Evolutionary conservation across 176 grass and related monocot genomes (phyloP), one percentile per base, ranked within the genome.

Genomic region (Carex pumila): DNA sequence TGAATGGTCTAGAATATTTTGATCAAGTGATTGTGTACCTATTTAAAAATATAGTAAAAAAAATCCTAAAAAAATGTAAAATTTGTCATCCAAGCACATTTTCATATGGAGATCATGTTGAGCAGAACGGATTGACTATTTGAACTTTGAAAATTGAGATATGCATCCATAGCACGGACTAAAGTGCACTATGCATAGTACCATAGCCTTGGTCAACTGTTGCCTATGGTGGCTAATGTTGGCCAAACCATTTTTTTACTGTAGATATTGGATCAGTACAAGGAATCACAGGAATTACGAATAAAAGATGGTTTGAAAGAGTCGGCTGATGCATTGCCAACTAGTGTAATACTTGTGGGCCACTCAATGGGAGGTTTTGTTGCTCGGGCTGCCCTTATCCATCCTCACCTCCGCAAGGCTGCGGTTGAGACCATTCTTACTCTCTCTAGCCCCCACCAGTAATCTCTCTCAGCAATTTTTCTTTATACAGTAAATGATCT

Each of bases 331-430:
- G 79, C 79, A 67, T 84, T 93, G 80, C 96, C 96, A 43, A 90
- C 88, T 47, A 92, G 89, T 90, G 89, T 98, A 66, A 95, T 98
- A 86, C 83, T 99, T 36, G 88, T 99, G 87, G 96, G 96, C 22
- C 96, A 99, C 87, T 99, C 96, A 14, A 99, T 99, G 96, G 96
- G 96, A 85, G 96, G 96, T 85, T 99, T 99, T 89, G 96, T 99
- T 12, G 93, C 96, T 84, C 92, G 96, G 91, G 96, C 96, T 84
- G 91, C 96, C 85, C 80, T 88, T 82, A 85, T 95, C 39, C 96
- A 98, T 70, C 85, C 93, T 13, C 78, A 84, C 76, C 87, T 98
- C 21, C 89, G 91, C 73, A 95, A 92, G 86, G 88, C 88, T 52
- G 79, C 85, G 2, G 96, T 98, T 60, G 89, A 95, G 81, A 98